These are phyloP conservation scores for Fennellomyces sp. DNA, from an alignment of 371 early-diverging fungal genomes.

Conservation along the genomic window DNA sequence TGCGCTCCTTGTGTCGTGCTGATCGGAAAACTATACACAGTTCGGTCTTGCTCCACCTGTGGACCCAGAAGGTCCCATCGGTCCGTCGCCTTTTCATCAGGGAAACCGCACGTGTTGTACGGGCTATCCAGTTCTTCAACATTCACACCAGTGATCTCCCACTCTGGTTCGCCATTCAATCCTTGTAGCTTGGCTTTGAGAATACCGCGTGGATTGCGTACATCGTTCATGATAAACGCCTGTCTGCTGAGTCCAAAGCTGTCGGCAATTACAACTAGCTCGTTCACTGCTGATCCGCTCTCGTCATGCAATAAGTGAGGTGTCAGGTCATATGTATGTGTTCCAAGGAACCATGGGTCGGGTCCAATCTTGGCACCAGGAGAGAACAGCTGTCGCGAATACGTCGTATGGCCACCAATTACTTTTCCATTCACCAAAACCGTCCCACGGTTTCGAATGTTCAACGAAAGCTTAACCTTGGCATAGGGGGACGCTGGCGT, in stretches of 20 bases:
- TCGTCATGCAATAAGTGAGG: constrained; percentile 25
- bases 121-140: constrained; percentile 57
- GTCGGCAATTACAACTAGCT: constrained; percentile 72
- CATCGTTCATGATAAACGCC: constrained; percentile 77
- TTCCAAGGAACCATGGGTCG: constrained; percentile 63
- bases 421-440: constrained; percentile 69
- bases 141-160: constrained; percentile 85
- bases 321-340: constrained; percentile 47
- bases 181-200: constrained; percentile 61
- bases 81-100: constrained; percentile 58
- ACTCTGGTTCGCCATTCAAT: constrained; percentile 35
- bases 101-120: constrained; percentile 73
- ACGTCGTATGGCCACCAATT: constrained; percentile 81
- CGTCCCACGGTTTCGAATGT: constrained; percentile 73
- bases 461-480: constrained; percentile 57
- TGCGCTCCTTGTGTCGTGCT: constrained; percentile 29
- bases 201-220: constrained; percentile 78
- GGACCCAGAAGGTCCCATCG: constrained; percentile 26
- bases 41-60: constrained; percentile 9
- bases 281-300: constrained; percentile 40
- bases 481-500: constrained; percentile 11
- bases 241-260: constrained; percentile 80
- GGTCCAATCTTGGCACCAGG: constrained; percentile 79
- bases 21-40: constrained; percentile 15
- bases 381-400: constrained; percentile 60